Evolutionary conservation across 1,139 yeast genomes (phyloP), one percentile per base, ranked within the genome.

Genomic region (Lodderomyces margitis): DNA sequence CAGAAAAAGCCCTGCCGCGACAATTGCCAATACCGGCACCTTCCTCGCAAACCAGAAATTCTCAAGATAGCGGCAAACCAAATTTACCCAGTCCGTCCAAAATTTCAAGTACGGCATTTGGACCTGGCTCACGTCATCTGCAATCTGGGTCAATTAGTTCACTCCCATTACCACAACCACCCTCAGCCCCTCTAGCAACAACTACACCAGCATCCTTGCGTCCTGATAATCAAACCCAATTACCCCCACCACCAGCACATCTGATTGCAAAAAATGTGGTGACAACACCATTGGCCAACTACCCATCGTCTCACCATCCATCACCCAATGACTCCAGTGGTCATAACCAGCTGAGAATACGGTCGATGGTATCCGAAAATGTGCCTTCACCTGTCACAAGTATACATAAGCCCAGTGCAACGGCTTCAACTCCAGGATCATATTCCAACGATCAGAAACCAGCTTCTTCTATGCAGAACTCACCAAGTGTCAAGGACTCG

Each of bases 401-500:
- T 32, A 19, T 15, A n/a, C 37, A 30, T 25, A 21, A 17, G 9
- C 27, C 25, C n/a, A 27, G 35, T 11, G 31, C 27, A 16, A 21
- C 37, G 28, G 28, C 19, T 11, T 17, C 42, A 30, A 38, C 35
- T 6, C 41, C 41, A 5, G 16, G 34, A 4, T 28, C 39, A 1
- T 37, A 36, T 23, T 19, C 40, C 8, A 27, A 32, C 10, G 41
- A 24, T 17, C 21, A 19, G 27, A 28, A 37, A 11, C 41, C 34
- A 2, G 14, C 31, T n/a, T 21, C 28, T 3, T 21, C 28, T 3
- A 15, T 24, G 33, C 34, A 21, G 31, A 33, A 31, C 9, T 37
- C 46, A 7, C 54, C 42, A 46, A 17, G 51, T 48, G 31, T 49
- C 47, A 21, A 37, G 15, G 49, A 44, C 37, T 40, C 58, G 17